phyloP scores from a whole-genome alignment of 352 stramenopile genomes.

The Phytopythium oedochilum region DNA sequence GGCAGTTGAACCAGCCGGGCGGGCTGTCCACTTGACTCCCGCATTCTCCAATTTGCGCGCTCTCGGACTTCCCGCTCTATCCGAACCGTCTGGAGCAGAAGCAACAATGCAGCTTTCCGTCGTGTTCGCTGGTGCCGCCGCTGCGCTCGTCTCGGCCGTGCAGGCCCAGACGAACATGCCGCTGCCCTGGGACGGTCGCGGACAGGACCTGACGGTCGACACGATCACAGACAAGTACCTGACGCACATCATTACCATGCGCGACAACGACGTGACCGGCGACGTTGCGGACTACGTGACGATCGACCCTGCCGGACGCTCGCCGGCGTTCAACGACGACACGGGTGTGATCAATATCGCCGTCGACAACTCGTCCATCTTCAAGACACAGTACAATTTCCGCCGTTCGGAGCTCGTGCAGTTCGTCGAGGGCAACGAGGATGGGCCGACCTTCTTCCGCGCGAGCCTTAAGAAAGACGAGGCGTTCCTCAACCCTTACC shows the following conservation, averaged over 20 bases:
- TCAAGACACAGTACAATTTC: slow-evolving; percentile 52
- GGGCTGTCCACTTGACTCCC: not conserved
- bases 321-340: slow-evolving; percentile 52
- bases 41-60: slow-evolving; percentile 15
- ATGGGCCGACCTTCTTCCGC: slow-evolving; percentile 55
- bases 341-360: slow-evolving; percentile 53
- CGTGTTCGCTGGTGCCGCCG: slow-evolving; percentile 17
- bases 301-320: slow-evolving; percentile 34
- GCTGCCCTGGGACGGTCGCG: slow-evolving; percentile 56
- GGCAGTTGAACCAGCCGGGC: too few relatives aligned
- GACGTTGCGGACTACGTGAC: slow-evolving; percentile 44
- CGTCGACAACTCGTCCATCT: slow-evolving; percentile 54
- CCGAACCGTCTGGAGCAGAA: too few relatives aligned
- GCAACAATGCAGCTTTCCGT: slow-evolving; percentile 25
- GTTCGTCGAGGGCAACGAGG: slow-evolving; percentile 28
- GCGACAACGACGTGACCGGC: slow-evolving; percentile 32
- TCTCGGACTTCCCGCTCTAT: slow-evolving; percentile 1
- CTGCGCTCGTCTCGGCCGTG: slow-evolving; percentile 11
- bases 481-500: slow-evolving; percentile 32
- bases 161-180: slow-evolving; percentile 20
- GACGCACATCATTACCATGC: slow-evolving; percentile 64
- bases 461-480: slow-evolving; percentile 44
- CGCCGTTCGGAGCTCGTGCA: slow-evolving; percentile 66
- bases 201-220: slow-evolving; percentile 40
- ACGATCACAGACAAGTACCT: slow-evolving; percentile 54